A percentile compares a stretch with the other conserved stretches of the same genome.
Conservation (phyloP, 2,329 filamentous ascomycete species). For the Colletotrichum spaethianum region DNA sequence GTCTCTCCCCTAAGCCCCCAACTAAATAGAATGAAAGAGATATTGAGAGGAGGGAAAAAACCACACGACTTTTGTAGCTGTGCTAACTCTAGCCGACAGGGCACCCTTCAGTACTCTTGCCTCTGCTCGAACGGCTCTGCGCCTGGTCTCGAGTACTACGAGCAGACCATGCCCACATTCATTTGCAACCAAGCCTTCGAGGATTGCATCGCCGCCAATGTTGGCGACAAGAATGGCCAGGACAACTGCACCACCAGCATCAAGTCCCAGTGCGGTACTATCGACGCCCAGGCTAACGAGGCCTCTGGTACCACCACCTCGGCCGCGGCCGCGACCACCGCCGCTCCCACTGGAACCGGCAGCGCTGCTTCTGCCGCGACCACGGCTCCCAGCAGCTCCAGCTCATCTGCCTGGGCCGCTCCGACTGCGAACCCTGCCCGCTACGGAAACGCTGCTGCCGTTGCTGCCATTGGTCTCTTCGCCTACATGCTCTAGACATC, state of each 20-base stretch:
- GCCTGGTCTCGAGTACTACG: constrained; percentile 68
- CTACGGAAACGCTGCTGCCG: constrained; percentile 60
- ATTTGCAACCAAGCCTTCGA: constrained; percentile 65
- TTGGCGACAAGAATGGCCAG: constrained; percentile 59
- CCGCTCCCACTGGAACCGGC: constrained; percentile 24
- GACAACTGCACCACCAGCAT: constrained; percentile 64
- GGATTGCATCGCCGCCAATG: constrained; percentile 62
- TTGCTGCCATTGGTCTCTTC: constrained; percentile 65
- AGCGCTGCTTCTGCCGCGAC: constrained; percentile 39
- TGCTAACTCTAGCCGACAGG: constrained; percentile 48
- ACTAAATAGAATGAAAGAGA: too few species aligned
- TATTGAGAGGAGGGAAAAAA: too few species aligned
- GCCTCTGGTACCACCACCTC: constrained; percentile 35
- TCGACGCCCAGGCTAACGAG: constrained; percentile 42
- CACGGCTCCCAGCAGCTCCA: constrained; percentile 42
- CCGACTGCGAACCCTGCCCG: constrained; percentile 59
- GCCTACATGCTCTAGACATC: constrained; percentile 63
- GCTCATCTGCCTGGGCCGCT: constrained; percentile 51
- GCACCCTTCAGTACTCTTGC: constrained; percentile 63
- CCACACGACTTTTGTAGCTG: background rate
- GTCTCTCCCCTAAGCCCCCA: background rate
- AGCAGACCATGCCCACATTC: constrained; percentile 66
- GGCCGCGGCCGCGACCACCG: constrained; percentile 38
- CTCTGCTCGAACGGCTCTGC: constrained; percentile 64
- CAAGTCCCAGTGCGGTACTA: constrained; percentile 62